phyloP scores from a whole-genome alignment of 495 filamentous ascomycete genomes.

The Lasiosphaeria miniovina region DNA sequence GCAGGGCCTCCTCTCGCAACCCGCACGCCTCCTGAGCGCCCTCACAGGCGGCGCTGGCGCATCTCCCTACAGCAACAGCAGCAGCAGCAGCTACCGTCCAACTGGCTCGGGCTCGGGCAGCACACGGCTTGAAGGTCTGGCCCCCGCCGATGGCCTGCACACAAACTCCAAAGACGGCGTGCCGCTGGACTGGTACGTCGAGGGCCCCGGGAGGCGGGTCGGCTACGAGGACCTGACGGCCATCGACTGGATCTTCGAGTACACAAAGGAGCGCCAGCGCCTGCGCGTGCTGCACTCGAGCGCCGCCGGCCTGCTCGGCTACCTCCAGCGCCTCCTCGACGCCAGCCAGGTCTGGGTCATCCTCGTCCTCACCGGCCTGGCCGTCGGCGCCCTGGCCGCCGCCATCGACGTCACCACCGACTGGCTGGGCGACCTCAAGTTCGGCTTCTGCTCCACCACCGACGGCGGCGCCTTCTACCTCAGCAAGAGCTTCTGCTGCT shows the following conservation, averaged over 20 bases:
- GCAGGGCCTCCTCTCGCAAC: slow-evolving; percentile 42
- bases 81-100: slow-evolving; percentile 2
- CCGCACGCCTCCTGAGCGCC: slow-evolving; percentile 55
- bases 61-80: background rate
- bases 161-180: slow-evolving; percentile 56
- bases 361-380: slow-evolving; percentile 69
- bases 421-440: slow-evolving; percentile 92
- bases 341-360: slow-evolving; percentile 89
- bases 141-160: slow-evolving; percentile 1
- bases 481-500: slow-evolving; percentile 87
- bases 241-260: slow-evolving; percentile 99
- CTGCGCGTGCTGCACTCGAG: slow-evolving; percentile 69
- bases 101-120: slow-evolving; percentile 2
- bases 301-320: slow-evolving; percentile 68
- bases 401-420: slow-evolving; percentile 88
- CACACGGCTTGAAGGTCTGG: slow-evolving; percentile 5
- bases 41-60: slow-evolving; percentile 43
- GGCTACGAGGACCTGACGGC: slow-evolving; percentile 96
- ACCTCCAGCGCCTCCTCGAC: slow-evolving; percentile 69
- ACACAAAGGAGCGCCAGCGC: slow-evolving; percentile 91
- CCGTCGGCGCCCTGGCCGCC: slow-evolving; percentile 80
- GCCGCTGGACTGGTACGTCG: slow-evolving; percentile 81
- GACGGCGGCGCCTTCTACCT: slow-evolving; percentile 86
- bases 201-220: slow-evolving; percentile 85
- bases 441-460: slow-evolving; percentile 77